Evolutionary conservation across 2,329 filamentous ascomycete genomes (phyloP).

Genomic region (Alternaria sp.): DNA sequence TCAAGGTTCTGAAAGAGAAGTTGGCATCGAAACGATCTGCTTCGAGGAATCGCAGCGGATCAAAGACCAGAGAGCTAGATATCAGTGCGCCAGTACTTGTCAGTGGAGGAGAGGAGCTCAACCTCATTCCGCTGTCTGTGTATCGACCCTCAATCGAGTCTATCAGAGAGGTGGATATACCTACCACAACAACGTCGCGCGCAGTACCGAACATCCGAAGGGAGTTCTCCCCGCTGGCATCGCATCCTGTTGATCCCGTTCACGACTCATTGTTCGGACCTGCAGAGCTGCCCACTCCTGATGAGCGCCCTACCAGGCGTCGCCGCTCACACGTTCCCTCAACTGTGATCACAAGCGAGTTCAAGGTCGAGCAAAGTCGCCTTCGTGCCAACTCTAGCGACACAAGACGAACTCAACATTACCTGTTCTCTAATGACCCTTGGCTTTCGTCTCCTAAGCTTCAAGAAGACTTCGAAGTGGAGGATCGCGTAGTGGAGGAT

Average conservation of each 20-base stretch:
- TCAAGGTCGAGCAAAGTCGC: constrained; percentile 22
- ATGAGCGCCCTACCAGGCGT: constrained; percentile 19
- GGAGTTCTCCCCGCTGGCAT: constrained; percentile 41
- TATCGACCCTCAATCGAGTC: constrained; percentile 23
- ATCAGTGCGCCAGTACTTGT: constrained; percentile 43
- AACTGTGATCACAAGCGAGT: constrained; percentile 18
- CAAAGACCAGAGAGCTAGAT: constrained; percentile 34
- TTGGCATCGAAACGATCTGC: constrained; percentile 35
- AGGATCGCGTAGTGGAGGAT: constrained; percentile 19
- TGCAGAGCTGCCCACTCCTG: constrained; percentile 12
- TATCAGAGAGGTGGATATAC: constrained; percentile 15
- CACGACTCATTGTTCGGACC: constrained; percentile 22
- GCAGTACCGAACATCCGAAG: constrained; percentile 22
- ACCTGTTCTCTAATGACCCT: constrained; percentile 36
- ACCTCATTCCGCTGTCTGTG: constrained; percentile 44
- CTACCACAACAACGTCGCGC: constrained; percentile 5
- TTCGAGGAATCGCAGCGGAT: constrained; percentile 29
- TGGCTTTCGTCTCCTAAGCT: constrained; percentile 36
- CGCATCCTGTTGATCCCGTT: constrained; percentile 37
- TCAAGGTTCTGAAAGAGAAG: constrained; percentile 42
- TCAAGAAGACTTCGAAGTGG: constrained; percentile 17
- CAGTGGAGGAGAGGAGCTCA: constrained; percentile 39
- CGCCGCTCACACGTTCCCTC: constrained; percentile 30
- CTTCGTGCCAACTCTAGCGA: constrained; percentile 41
- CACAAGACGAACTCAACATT: constrained; percentile 31